phyloP scores from a whole-genome alignment of 345 rosid genomes.

The Salix arbutifolia region DNA sequence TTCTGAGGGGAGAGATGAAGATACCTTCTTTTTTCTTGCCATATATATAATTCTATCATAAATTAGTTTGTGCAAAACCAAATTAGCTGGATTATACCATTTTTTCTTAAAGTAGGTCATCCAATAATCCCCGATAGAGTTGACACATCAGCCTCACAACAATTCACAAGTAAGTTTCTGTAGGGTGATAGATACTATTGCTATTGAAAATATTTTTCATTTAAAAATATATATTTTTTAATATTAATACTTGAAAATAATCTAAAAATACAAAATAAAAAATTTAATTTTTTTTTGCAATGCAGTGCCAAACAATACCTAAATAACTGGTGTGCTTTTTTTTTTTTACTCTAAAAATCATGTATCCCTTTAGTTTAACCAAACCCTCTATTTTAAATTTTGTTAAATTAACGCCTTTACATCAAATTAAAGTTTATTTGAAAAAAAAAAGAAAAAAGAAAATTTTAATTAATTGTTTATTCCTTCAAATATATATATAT shows the following conservation, averaged over 20 bases:
- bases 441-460: too few species aligned
- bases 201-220: too few species aligned
- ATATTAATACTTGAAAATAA: too few species aligned
- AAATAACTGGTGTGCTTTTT: not conserved
- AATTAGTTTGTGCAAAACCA: not conserved
- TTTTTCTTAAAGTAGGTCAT: not conserved
- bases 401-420: not conserved
- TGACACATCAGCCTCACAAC: not conserved
- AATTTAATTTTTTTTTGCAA: too few species aligned
- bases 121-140: not conserved
- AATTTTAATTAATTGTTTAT: too few species aligned
- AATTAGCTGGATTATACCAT: not conserved
- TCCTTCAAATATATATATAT: too few species aligned
- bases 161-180: too few species aligned
- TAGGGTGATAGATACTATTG: too few species aligned
- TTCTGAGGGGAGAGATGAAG: not conserved
- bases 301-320: rapidly evolving
- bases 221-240: too few species aligned
- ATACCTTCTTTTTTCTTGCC: too few species aligned
- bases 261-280: too few species aligned
- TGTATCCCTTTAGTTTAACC: not conserved
- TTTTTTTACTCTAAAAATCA: not conserved
- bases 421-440: too few species aligned
- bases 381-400: not conserved
- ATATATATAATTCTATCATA: not conserved